Conservation (phyloP, 495 filamentous ascomycete genomes). For the Daldinia concentrica region DNA sequence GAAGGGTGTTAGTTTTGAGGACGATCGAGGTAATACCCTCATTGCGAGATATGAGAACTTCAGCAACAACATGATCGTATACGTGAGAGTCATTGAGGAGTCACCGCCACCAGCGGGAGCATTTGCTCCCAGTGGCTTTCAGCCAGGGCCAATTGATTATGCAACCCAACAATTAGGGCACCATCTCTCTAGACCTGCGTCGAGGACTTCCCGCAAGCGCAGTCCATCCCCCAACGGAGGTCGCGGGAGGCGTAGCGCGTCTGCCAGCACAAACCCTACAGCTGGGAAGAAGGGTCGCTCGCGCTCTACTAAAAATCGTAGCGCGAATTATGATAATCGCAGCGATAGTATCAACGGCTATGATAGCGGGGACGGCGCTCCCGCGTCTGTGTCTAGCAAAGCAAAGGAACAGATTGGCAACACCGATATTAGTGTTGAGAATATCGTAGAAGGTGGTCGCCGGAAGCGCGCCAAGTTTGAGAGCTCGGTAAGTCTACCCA, state of each 20-base stretch:
- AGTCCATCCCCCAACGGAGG: constrained; percentile 82
- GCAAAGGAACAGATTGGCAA: constrained; percentile 85
- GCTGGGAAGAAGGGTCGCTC: constrained; percentile 70
- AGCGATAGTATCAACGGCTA: constrained; percentile 74
- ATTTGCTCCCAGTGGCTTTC: constrained; percentile 50
- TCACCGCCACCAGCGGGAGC: constrained; percentile 58
- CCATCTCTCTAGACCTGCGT: constrained; percentile 70
- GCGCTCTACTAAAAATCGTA: constrained; percentile 74
- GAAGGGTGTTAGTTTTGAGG: constrained; percentile 89
- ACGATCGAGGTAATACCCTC: constrained; percentile 82
- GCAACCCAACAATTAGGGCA: constrained; percentile 62
- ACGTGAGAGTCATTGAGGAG: constrained; percentile 84
- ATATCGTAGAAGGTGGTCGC: constrained; percentile 95
- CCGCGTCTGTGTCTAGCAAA: constrained; percentile 76
- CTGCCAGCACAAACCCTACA: constrained; percentile 63
- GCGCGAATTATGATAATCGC: constrained; percentile 69
- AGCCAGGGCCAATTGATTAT: constrained; percentile 52
- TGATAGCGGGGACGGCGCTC: constrained; percentile 82
- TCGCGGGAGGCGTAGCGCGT: constrained; percentile 80
- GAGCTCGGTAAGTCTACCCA: constrained; percentile 79
- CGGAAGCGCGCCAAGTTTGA: constrained; percentile 97
- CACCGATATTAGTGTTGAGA: constrained; percentile 95
- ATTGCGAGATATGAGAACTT: constrained; percentile 97
- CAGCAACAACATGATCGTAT: constrained; percentile 84
- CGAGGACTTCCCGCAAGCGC: constrained; percentile 73